Evolutionary conservation across 176 grass and related monocot genomes (phyloP).

Genomic region (Pontederia crassipes): DNA sequence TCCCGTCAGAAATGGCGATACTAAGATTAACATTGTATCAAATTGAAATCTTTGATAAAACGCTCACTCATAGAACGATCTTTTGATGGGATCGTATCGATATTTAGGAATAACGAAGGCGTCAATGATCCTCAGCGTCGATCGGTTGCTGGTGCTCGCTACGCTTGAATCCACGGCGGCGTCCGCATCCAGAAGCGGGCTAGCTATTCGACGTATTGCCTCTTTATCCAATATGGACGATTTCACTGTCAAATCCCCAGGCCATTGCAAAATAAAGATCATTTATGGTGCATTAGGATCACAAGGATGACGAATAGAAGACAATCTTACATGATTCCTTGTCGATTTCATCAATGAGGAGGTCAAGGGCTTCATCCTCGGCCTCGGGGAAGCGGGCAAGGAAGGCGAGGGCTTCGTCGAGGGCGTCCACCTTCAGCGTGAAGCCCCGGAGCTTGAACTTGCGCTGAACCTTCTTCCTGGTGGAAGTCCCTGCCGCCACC

Average conservation of each 20-base stretch:
- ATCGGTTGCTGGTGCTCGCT: slow-evolving; percentile 27
- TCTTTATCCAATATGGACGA: slow-evolving; percentile 73
- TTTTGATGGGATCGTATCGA: slow-evolving; percentile 74
- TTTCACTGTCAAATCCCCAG: slow-evolving; percentile 30
- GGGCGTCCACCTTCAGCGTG: slow-evolving; percentile 76
- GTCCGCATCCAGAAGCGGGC: slow-evolving; percentile 54
- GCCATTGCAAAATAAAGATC: background rate
- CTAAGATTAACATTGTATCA: background rate
- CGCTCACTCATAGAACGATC: slow-evolving; percentile 80
- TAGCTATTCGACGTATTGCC: slow-evolving; percentile 50
- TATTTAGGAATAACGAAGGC: slow-evolving; percentile 67
- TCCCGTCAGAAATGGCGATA: background rate
- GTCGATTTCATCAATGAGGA: slow-evolving; percentile 21
- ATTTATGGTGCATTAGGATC: background rate
- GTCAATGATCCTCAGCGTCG: slow-evolving; percentile 63
- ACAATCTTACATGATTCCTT: background rate
- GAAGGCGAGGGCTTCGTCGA: slow-evolving; percentile 63
- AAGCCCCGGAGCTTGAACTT: slow-evolving; percentile 77
- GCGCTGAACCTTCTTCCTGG: slow-evolving; percentile 65
- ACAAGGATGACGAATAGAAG: background rate
- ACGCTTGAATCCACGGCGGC: slow-evolving; percentile 40
- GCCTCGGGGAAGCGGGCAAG: slow-evolving; percentile 56
- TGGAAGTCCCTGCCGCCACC: slow-evolving; percentile 35
- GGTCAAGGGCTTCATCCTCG: slow-evolving; percentile 81
- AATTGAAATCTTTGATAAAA: background rate